Conservation (phyloP, 495 filamentous ascomycete species). For the Penicillium steckii region DNA sequence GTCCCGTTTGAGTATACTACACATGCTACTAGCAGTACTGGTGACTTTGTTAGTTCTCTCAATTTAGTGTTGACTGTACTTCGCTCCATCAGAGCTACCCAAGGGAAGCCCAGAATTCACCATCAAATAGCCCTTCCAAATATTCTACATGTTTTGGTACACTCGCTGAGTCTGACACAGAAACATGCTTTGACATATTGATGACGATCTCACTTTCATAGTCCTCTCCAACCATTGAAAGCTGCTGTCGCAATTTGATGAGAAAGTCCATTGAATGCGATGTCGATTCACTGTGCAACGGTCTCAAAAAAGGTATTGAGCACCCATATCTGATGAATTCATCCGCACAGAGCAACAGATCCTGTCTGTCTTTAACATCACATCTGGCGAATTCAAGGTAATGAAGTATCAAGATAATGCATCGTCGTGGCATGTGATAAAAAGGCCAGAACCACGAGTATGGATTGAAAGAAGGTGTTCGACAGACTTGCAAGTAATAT, state of each 20-base stretch:
- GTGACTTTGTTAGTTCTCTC: too few species aligned
- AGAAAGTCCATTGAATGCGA: background rate
- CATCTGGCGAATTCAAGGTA: background rate
- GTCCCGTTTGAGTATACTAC: too few species aligned
- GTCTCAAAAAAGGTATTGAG: background rate
- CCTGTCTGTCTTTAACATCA: background rate
- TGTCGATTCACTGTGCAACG: background rate
- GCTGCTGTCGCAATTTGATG: background rate
- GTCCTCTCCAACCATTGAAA: too few species aligned
- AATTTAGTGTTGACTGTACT: too few species aligned
- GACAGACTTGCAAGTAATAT: slow-evolving; percentile 9
- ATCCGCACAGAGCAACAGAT: slow-evolving; percentile 2
- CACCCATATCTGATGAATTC: background rate
- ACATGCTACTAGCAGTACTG: too few species aligned
- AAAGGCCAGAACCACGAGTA: slow-evolving; percentile 15
- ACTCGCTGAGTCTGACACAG: background rate
- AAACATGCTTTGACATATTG: too few species aligned
- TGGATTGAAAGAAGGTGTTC: slow-evolving; percentile 10
- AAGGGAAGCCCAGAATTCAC: background rate
- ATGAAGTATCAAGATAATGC: slow-evolving; percentile 7
- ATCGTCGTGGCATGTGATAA: slow-evolving; percentile 8
- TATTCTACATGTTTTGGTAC: background rate
- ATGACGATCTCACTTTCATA: background rate
- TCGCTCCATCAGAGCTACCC: background rate
- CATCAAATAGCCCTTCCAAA: background rate